Evolutionary conservation across 192 early-diverging fungal species (phyloP).

Genomic region (Umbelopsis vinacea): DNA sequence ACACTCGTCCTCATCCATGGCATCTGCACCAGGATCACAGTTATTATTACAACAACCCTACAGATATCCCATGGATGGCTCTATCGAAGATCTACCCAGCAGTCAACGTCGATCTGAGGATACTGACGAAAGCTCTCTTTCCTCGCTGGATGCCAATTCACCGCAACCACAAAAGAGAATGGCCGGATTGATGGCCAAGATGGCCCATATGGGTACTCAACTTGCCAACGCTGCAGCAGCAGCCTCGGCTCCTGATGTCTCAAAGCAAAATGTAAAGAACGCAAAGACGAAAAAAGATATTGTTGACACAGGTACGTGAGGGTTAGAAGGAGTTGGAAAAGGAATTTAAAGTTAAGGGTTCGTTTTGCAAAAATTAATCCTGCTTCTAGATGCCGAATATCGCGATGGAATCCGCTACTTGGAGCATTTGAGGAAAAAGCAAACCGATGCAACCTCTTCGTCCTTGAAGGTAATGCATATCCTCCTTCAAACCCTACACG

Average conservation of each 20-base stretch:
- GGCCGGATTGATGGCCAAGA: conserved; percentile 32
- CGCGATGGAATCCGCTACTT: conserved; percentile 32
- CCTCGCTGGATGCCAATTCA: conserved; percentile 6
- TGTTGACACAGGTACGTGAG: conserved; percentile 32
- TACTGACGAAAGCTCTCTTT: conserved; percentile 22
- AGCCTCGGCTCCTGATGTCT: conserved; percentile 25
- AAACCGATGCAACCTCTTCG: background rate
- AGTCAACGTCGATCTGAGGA: conserved; percentile 21
- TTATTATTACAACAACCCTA: conserved; percentile 7
- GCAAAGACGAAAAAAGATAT: conserved; percentile 49
- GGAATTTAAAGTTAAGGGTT: background rate
- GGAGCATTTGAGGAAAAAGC: conserved; percentile 34
- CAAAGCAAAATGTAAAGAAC: conserved; percentile 36
- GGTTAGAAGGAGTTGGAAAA: background rate
- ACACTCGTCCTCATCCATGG: background rate
- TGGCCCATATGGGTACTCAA: conserved; percentile 33
- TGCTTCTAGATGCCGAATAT: conserved; percentile 28
- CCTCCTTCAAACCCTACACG: background rate
- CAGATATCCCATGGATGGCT: background rate
- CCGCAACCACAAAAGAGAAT: conserved; percentile 31
- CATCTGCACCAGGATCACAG: background rate
- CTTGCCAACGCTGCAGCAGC: conserved; percentile 21
- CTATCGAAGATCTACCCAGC: background rate
- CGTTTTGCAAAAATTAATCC: background rate
- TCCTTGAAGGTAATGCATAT: conserved; percentile 12